phyloP scores from a whole-genome alignment of 2,329 filamentous ascomycete species.

The Fusarium sp. region DNA sequence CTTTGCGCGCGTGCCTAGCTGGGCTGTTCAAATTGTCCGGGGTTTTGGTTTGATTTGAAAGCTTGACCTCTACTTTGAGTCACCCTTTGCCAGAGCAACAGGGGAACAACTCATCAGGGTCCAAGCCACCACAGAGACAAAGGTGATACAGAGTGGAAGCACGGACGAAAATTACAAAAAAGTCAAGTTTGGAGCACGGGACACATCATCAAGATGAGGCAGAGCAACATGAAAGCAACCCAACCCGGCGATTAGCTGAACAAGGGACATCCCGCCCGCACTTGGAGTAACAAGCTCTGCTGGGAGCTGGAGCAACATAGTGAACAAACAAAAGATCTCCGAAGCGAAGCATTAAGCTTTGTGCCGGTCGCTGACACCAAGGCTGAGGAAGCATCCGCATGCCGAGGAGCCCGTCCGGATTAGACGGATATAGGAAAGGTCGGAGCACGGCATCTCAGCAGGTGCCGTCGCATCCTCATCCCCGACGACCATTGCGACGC shows the following conservation, averaged over 20 bases:
- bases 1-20: slow-evolving; percentile 17
- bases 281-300: background rate
- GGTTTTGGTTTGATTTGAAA: slow-evolving; percentile 15
- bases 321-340: slow-evolving; percentile 18
- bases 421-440: background rate
- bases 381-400: slow-evolving; percentile 12
- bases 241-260: background rate
- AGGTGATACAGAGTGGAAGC: slow-evolving; percentile 11
- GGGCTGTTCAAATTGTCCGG: slow-evolving; percentile 27
- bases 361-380: background rate
- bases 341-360: slow-evolving; percentile 12
- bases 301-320: slow-evolving; percentile 11
- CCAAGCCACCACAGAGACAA: slow-evolving; percentile 28
- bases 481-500: background rate
- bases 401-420: slow-evolving; percentile 9
- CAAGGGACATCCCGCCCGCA: slow-evolving; percentile 36
- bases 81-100: slow-evolving; percentile 36
- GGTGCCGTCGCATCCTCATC: background rate
- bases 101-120: slow-evolving; percentile 32
- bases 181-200: background rate
- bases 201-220: slow-evolving; percentile 19
- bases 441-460: background rate
- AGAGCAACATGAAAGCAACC: slow-evolving; percentile 11
- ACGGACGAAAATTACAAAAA: slow-evolving; percentile 14
- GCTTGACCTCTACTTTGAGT: slow-evolving; percentile 16